These are phyloP conservation scores for Solanum ahanhuiri DNA, from an alignment of 257 asterid species.

Conservation along the genomic window DNA sequence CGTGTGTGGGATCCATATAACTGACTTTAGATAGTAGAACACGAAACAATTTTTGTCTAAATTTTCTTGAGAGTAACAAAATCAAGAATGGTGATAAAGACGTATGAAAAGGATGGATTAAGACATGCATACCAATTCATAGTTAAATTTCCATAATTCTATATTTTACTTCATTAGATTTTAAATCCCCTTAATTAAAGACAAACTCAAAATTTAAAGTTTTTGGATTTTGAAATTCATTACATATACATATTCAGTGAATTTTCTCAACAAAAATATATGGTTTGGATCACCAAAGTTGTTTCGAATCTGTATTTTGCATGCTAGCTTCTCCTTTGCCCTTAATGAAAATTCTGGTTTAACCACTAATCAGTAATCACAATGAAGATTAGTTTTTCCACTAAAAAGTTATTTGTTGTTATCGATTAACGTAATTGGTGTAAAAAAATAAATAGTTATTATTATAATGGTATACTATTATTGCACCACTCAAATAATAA, in stretches of 20 bases:
- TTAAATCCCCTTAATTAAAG: not conserved
- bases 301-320: not conserved
- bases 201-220: rapidly evolving
- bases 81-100: not conserved
- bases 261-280: no score
- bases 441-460: not conserved
- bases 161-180: not conserved
- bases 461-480: not conserved
- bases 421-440: not conserved
- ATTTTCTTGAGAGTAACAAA: not conserved
- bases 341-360: not conserved
- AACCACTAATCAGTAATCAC: not conserved
- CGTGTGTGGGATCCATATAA: not conserved
- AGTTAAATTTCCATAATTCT: not conserved
- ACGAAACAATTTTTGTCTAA: not conserved
- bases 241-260: not conserved
- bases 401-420: not conserved
- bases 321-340: rapidly evolving
- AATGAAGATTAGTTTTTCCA: not conserved
- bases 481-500: not conserved
- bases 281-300: not conserved
- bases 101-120: not conserved
- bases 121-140: not conserved
- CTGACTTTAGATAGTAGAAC: not conserved
- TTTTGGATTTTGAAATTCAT: not conserved